These are phyloP conservation scores for Metschnikowia hibisci DNA, from an alignment of 805 yeast genomes.

Conservation along the genomic window DNA sequence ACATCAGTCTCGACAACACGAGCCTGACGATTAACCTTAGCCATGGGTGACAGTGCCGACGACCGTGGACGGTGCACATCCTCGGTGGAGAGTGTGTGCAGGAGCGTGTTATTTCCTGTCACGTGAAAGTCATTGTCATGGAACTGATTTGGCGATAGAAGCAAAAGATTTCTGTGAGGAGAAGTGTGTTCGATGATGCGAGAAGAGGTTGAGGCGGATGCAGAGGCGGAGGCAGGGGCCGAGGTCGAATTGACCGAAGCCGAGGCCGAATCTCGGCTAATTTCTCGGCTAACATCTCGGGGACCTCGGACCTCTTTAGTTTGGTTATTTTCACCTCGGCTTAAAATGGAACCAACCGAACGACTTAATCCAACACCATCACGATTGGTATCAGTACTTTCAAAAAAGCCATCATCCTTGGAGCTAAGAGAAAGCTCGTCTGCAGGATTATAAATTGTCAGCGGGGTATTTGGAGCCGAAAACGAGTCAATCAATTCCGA, in stretches of 20 bases:
- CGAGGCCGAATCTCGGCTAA: too few relatives aligned
- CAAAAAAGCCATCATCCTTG: not conserved
- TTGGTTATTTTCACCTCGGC: too few relatives aligned
- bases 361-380: too few relatives aligned
- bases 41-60: constrained; percentile 38
- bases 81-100: constrained; percentile 11
- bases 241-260: not conserved
- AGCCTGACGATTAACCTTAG: constrained; percentile 42
- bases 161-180: constrained; percentile 29
- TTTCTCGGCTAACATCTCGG: too few relatives aligned
- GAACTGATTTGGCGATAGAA: constrained; percentile 38
- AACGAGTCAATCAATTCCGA: constrained; percentile 21
- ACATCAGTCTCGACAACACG: constrained; percentile 39
- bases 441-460: constrained; percentile 9
- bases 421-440: constrained; percentile 1
- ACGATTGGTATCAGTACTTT: not conserved
- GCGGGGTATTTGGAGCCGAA: constrained; percentile 20
- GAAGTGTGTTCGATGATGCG: constrained; percentile 5
- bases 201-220: not conserved
- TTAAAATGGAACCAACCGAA: too few relatives aligned
- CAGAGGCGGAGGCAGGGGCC: too few relatives aligned
- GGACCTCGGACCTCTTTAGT: not conserved
- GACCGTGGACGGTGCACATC: constrained; percentile 25
- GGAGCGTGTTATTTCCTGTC: constrained; percentile 11
- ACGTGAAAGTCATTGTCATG: constrained; percentile 32